phyloP scores from a whole-genome alignment of 306 rosid genomes.

The Datisca glomerata region DNA sequence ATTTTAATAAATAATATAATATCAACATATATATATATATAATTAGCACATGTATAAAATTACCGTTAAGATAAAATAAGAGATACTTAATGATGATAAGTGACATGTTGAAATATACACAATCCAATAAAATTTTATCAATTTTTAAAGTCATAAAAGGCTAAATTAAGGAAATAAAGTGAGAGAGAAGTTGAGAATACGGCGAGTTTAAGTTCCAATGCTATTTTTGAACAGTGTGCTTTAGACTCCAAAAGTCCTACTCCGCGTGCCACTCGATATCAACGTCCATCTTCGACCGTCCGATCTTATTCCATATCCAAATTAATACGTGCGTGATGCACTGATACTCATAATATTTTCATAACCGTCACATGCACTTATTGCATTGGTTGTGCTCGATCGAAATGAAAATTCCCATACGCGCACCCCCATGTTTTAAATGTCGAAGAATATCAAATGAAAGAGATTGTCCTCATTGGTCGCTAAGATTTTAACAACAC shows the following conservation, averaged over 20 bases:
- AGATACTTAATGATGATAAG: neutral
- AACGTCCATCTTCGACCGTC: neutral
- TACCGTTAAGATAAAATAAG: no score
- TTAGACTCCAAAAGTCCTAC: neutral
- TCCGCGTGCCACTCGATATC: slow-evolving; percentile 7
- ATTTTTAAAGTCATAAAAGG: neutral
- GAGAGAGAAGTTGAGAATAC: neutral
- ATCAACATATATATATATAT: no score
- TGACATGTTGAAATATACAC: neutral
- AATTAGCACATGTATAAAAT: neutral
- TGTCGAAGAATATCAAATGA: no score
- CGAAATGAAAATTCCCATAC: neutral
- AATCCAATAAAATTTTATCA: neutral
- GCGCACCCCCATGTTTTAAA: neutral
- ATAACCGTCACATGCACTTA: neutral
- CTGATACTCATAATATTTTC: neutral
- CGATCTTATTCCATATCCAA: slow-evolving; percentile 11
- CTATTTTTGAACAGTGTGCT: slow-evolving; percentile 4
- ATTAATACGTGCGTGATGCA: neutral
- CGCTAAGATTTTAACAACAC: neutral
- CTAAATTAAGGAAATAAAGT: neutral
- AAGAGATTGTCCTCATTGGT: no score
- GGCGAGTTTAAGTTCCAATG: slow-evolving; percentile 14
- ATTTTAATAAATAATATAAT: no score
- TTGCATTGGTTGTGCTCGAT: neutral